Conservation (phyloP, 108 stramenopile species). For the Schizochytrium sp. region DNA sequence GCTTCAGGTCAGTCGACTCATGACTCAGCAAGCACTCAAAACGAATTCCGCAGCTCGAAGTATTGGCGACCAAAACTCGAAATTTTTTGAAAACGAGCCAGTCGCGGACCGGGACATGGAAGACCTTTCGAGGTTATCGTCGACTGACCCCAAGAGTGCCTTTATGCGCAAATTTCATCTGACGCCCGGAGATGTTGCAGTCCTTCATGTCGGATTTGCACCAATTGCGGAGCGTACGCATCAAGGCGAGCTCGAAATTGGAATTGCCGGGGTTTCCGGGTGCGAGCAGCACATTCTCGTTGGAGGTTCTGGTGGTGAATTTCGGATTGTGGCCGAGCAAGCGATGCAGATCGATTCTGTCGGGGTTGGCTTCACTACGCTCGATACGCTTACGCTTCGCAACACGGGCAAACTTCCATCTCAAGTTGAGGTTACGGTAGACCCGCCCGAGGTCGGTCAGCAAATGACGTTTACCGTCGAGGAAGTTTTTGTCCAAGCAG, state of each 20-base stretch:
- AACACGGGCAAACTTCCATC: neutral
- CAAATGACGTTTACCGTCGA: neutral
- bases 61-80: too few relatives aligned
- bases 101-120: too few relatives aligned
- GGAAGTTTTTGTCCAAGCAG: neutral
- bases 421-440: neutral
- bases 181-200: neutral
- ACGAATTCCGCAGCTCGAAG: too few relatives aligned
- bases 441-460: neutral
- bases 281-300: neutral
- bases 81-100: too few relatives aligned
- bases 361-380: neutral
- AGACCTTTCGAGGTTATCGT: too few relatives aligned
- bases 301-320: neutral
- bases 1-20: neutral
- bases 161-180: neutral
- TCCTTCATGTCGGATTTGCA: neutral
- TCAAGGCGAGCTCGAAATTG: neutral
- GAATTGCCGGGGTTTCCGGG: neutral
- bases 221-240: neutral
- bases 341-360: neutral
- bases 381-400: neutral
- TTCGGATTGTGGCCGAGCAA: neutral
- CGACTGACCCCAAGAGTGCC: too few relatives aligned
- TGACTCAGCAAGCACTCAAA: neutral